A percentile compares a stretch with the other conserved stretches of the same genome.
Conservation (phyloP, 176 grass and related monocot genomes). For the Olyra latifolia region DNA sequence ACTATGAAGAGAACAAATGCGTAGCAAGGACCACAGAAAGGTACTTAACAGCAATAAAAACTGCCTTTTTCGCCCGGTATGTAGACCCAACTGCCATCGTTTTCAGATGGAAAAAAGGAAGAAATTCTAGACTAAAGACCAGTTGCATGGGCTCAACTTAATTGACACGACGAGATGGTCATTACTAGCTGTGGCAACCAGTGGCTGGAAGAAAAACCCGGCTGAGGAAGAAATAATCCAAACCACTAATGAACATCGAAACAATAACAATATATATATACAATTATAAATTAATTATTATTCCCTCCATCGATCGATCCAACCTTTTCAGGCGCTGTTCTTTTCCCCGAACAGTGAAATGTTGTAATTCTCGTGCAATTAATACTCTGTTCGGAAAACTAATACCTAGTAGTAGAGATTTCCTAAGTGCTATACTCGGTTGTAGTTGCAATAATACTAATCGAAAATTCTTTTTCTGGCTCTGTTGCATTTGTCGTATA, state of each 20-base stretch:
- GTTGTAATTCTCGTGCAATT: neutral
- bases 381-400: too few relatives aligned
- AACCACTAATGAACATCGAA: neutral
- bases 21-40: too few relatives aligned
- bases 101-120: neutral
- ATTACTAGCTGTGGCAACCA: neutral
- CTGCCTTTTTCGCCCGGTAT: neutral
- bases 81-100: neutral
- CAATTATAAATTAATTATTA: neutral
- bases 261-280: too few relatives aligned
- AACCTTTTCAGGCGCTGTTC: neutral
- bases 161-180: neutral
- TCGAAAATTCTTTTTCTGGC: too few relatives aligned
- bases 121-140: too few relatives aligned
- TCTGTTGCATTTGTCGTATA: too few relatives aligned
- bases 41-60: too few relatives aligned
- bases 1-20: too few relatives aligned
- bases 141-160: neutral
- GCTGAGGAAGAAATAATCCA: slow-evolving; percentile 25
- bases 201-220: neutral
- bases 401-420: too few relatives aligned
- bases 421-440: too few relatives aligned
- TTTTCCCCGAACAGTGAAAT: neutral
- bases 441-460: too few relatives aligned
- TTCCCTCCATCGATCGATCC: neutral